phyloP scores from a whole-genome alignment of 2,329 filamentous ascomycete species.

The Diaporthe sp. region DNA sequence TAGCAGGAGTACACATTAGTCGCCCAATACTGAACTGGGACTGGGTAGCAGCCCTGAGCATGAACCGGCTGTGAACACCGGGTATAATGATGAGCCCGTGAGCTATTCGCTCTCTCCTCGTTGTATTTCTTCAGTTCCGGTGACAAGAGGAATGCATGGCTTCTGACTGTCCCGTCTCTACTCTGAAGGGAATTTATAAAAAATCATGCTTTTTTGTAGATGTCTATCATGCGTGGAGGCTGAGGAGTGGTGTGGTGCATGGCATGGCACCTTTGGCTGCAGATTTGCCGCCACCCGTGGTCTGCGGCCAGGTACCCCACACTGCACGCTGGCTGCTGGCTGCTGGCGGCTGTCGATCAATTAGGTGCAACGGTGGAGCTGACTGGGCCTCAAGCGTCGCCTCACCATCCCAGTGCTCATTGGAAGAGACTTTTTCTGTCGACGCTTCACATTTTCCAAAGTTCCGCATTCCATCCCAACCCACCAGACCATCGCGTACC shows the following conservation, averaged over 20 bases:
- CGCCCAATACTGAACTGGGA: not conserved
- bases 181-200: no score
- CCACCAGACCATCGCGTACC: constrained; percentile 20
- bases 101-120: no score
- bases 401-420: constrained; percentile 32
- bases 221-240: not conserved
- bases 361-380: constrained; percentile 31
- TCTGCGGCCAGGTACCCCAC: constrained; percentile 16
- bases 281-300: constrained; percentile 6
- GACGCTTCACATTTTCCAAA: constrained; percentile 35
- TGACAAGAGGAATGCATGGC: not conserved
- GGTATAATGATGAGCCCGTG: not conserved
- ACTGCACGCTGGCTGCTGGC: constrained; percentile 15
- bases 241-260: not conserved
- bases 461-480: constrained; percentile 32
- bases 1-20: not conserved
- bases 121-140: not conserved
- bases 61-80: not conserved
- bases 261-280: not conserved
- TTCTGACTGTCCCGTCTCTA: not conserved
- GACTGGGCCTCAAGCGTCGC: constrained; percentile 7
- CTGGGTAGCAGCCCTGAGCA: not conserved
- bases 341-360: constrained; percentile 28
- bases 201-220: not conserved
- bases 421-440: constrained; percentile 38